These are phyloP conservation scores for Phlyctochytrium bullatum DNA, from an alignment of 192 early-diverging fungal species.

Conservation along the genomic window DNA sequence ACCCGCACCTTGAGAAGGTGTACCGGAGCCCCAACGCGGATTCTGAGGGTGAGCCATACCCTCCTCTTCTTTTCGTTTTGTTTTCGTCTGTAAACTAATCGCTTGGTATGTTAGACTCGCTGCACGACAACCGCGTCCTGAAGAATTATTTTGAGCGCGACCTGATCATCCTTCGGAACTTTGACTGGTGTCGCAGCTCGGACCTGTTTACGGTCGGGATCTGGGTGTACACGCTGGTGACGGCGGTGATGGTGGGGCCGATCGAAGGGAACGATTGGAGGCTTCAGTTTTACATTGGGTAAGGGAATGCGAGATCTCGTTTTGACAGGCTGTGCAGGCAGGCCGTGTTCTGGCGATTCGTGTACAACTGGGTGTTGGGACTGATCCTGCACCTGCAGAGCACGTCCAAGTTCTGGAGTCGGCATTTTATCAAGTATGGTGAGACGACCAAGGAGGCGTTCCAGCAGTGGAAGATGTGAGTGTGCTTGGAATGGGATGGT, in stretches of 20 bases:
- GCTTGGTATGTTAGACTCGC: conserved; percentile 77
- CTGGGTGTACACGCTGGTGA: conserved; percentile 67
- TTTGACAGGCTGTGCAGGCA: conserved; percentile 58
- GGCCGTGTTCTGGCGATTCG: conserved; percentile 81
- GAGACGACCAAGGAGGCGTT: conserved; percentile 87
- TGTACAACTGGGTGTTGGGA: conserved; percentile 81
- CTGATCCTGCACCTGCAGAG: conserved; percentile 77
- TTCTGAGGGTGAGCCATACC: conserved; percentile 17
- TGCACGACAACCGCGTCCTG: conserved; percentile 38
- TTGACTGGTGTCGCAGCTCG: conserved; percentile 83
- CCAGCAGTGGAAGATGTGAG: conserved; percentile 86
- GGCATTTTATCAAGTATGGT: conserved; percentile 91
- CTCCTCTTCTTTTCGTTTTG: conserved; percentile 26
- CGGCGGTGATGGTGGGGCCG: conserved; percentile 57
- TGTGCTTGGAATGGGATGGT: conserved; percentile 14
- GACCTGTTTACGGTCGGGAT: conserved; percentile 80
- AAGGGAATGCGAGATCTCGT: conserved; percentile 31
- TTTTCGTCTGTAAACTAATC: conserved; percentile 71
- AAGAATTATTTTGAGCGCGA: conserved; percentile 79
- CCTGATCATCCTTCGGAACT: conserved; percentile 84
- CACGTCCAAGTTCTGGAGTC: conserved; percentile 76
- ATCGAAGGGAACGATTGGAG: conserved; percentile 41
- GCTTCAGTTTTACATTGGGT: conserved; percentile 45
- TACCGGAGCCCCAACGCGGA: conserved; percentile 37
- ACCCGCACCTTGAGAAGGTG: conserved; percentile 78